phyloP scores from a whole-genome alignment of 169 alveolate species.

The Plasmodium malariae region DNA sequence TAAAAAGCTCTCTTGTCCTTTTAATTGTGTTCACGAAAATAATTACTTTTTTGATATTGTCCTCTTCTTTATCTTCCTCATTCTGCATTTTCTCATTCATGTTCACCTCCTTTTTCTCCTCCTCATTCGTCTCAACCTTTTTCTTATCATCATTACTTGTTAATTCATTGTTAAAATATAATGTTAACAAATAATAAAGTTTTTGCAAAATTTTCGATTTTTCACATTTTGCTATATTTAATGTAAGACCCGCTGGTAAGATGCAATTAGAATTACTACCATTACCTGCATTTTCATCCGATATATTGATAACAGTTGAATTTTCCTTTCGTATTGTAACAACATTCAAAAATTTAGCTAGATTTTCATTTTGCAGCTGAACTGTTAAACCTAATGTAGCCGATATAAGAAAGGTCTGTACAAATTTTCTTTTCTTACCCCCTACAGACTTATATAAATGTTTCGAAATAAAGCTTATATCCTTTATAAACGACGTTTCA shows the following conservation, averaged over 20 bases:
- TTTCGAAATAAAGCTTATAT: conserved; percentile 59
- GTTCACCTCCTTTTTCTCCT: not conserved
- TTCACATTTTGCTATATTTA: conserved; percentile 55
- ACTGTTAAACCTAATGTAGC: conserved; percentile 66
- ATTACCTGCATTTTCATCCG: not conserved
- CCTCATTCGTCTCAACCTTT: not conserved
- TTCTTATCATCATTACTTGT: not conserved
- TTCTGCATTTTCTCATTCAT: not conserved
- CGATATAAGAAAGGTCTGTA: conserved; percentile 68
- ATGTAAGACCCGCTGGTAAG: conserved; percentile 39
- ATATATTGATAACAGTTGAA: conserved; percentile 24
- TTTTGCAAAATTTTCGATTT: conserved; percentile 20
- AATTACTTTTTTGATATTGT: conserved; percentile 48
- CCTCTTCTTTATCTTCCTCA: not conserved
- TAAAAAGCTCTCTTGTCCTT: conserved; percentile 18
- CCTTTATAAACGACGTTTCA: conserved; percentile 67
- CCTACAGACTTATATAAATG: conserved; percentile 55
- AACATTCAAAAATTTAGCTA: conserved; percentile 46
- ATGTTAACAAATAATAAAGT: conserved; percentile 50
- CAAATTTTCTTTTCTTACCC: conserved; percentile 32
- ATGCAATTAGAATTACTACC: not conserved
- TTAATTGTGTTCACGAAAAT: conserved; percentile 70
- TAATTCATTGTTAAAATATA: not conserved
- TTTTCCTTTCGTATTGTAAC: conserved; percentile 57
- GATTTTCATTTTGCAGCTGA: conserved; percentile 54